phyloP scores from a whole-genome alignment of 345 rosid genomes.

The Gossypium rotundifolium region DNA sequence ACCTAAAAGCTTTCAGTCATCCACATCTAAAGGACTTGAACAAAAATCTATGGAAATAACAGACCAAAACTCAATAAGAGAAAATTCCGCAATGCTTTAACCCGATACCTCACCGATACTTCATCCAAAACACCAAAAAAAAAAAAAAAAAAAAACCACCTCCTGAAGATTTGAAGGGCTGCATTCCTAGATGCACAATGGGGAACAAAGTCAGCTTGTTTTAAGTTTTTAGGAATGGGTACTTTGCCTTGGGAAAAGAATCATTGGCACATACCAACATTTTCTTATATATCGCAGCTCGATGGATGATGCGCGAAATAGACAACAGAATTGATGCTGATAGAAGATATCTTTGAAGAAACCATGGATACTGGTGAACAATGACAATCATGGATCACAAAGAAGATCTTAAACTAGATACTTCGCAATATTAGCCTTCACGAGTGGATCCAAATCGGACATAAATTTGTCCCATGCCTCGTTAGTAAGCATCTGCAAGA shows the following conservation, averaged over 20 bases:
- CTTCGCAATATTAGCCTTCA: conserved; percentile 76
- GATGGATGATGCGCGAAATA: conserved; percentile 14
- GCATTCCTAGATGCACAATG: conserved; percentile 15
- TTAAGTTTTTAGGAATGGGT: neutral
- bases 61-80: too few relatives aligned
- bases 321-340: conserved; percentile 10
- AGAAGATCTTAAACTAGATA: conserved; percentile 50
- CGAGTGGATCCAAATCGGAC: conserved; percentile 78
- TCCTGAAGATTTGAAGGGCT: conserved; percentile 15
- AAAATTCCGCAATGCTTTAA: too few relatives aligned
- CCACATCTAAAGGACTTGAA: neutral
- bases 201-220: conserved; percentile 2
- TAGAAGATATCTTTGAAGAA: conserved; percentile 8
- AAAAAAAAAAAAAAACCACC: neutral
- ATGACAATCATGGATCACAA: neutral
- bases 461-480: conserved; percentile 83
- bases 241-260: conserved; percentile 20
- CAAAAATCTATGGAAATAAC: too few relatives aligned
- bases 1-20: neutral
- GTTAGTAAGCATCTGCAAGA: conserved; percentile 71
- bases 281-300: too few relatives aligned
- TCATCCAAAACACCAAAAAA: too few relatives aligned
- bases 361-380: neutral
- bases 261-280: conserved; percentile 13
- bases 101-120: too few relatives aligned